Percentiles rank a stretch among this genome's conserved stretches.
phyloP scores from a whole-genome alignment of 208 protist genomes.

The Trypanosoma mega region DNA sequence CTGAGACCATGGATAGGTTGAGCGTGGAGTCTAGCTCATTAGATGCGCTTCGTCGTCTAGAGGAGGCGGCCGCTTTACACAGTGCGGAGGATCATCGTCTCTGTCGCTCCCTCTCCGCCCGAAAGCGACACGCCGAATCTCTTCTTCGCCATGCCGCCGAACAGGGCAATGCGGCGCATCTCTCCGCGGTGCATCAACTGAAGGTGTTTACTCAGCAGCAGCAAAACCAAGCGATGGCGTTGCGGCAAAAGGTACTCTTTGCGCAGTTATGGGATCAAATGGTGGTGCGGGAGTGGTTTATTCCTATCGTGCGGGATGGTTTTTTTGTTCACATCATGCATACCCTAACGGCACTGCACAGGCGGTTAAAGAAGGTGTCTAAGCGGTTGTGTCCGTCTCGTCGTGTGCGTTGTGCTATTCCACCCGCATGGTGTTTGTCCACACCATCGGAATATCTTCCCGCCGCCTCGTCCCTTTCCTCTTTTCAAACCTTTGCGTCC shows the following conservation, averaged over 20 bases:
- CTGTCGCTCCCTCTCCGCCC: not conserved
- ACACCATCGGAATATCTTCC: too few species aligned
- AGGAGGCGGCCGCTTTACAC: slow-evolving; percentile 6
- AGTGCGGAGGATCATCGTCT: slow-evolving; percentile 5
- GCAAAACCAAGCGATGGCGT: not conserved
- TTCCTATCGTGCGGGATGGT: not conserved
- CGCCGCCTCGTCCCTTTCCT: too few species aligned
- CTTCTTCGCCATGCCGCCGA: not conserved
- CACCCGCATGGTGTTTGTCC: too few species aligned
- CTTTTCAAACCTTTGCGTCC: too few species aligned
- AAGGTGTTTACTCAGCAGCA: not conserved
- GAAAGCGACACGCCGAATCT: not conserved
- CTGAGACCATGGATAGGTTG: too few species aligned
- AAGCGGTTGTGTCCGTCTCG: slow-evolving; percentile 4
- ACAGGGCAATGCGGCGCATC: not conserved
- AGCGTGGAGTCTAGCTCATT: not conserved
- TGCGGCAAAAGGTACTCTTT: slow-evolving; percentile 4
- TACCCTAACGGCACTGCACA: slow-evolving; percentile 3
- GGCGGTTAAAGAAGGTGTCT: slow-evolving; percentile 4
- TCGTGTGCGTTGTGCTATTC: not conserved
- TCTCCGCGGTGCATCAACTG: not conserved
- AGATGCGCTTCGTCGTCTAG: slow-evolving; percentile 16
- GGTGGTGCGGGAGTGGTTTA: slow-evolving; percentile 20
- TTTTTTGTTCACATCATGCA: slow-evolving; percentile 14
- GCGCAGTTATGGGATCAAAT: slow-evolving; percentile 22